Conservation (phyloP, 2,329 filamentous ascomycete genomes). For the Drechslerella coelobrocha region DNA sequence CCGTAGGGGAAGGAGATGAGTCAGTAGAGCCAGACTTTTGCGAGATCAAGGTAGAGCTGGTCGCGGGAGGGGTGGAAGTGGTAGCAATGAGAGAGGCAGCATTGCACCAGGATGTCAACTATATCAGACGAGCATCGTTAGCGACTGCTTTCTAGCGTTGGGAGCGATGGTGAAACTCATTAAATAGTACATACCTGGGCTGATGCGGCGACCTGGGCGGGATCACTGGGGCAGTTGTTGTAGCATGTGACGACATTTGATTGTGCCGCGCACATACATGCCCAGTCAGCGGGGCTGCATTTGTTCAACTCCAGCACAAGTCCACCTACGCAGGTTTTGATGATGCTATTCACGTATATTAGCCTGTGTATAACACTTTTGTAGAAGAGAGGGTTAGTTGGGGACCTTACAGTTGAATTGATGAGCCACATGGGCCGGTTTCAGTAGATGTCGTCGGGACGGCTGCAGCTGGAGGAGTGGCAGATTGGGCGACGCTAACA, state of each 20-base stretch:
- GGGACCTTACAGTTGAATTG: too few relatives aligned
- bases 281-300: slow-evolving; percentile 36
- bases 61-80: slow-evolving; percentile 41
- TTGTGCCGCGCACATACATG: slow-evolving; percentile 40
- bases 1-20: background rate
- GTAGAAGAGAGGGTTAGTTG: too few relatives aligned
- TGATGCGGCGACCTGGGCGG: slow-evolving; percentile 23
- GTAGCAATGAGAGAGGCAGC: slow-evolving; percentile 22
- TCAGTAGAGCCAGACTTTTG: too few relatives aligned
- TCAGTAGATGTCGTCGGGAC: background rate
- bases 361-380: too few relatives aligned
- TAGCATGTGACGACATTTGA: slow-evolving; percentile 42
- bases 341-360: slow-evolving; percentile 17
- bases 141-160: background rate
- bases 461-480: background rate
- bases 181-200: slow-evolving; percentile 27
- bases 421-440: slow-evolving; percentile 10
- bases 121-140: background rate
- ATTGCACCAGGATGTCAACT: slow-evolving; percentile 45
- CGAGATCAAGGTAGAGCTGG: slow-evolving; percentile 18
- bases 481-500: slow-evolving; percentile 53
- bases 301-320: too few relatives aligned
- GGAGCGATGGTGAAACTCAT: background rate
- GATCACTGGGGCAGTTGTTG: slow-evolving; percentile 47
- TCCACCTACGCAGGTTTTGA: slow-evolving; percentile 30